phyloP scores from a whole-genome alignment of 2,329 filamentous ascomycete species.

The Penicillium sp. region DNA sequence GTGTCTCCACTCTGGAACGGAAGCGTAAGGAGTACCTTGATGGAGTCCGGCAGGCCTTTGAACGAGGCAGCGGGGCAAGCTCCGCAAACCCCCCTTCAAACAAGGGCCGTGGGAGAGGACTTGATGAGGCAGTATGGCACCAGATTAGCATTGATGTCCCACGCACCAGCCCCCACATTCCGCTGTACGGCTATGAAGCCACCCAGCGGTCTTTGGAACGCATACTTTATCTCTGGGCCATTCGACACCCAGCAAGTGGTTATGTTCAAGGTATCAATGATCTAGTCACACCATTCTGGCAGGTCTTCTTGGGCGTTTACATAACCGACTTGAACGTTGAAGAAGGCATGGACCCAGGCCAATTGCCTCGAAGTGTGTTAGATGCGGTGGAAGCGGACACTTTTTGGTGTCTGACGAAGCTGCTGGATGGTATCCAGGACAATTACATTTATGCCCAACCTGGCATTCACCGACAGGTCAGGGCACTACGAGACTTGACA shows the following conservation, averaged over 20 bases:
- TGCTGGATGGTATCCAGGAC: slow-evolving; percentile 97
- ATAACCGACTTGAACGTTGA: slow-evolving; percentile 93
- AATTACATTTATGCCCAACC: slow-evolving; percentile 98
- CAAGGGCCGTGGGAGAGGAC: slow-evolving; percentile 63
- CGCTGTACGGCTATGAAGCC: slow-evolving; percentile 91
- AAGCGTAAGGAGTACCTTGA: slow-evolving; percentile 97
- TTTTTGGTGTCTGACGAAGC: slow-evolving; percentile 97
- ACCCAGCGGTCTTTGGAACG: slow-evolving; percentile 91
- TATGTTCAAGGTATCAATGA: slow-evolving; percentile 99
- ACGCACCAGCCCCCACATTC: slow-evolving; percentile 91
- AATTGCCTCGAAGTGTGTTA: slow-evolving; percentile 82
- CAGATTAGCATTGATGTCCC: slow-evolving; percentile 99
- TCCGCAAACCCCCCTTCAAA: slow-evolving; percentile 43
- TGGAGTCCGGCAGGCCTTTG: slow-evolving; percentile 70
- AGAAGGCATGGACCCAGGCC: slow-evolving; percentile 92
- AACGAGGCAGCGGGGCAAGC: slow-evolving; percentile 48
- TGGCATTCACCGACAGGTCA: slow-evolving; percentile 91
- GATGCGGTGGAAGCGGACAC: slow-evolving; percentile 97
- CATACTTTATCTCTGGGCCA: slow-evolving; percentile 96
- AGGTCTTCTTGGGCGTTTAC: slow-evolving; percentile 92
- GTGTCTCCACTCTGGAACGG: slow-evolving; percentile 83
- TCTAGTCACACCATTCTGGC: slow-evolving; percentile 95
- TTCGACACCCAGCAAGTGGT: slow-evolving; percentile 92
- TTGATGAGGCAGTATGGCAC: slow-evolving; percentile 98
- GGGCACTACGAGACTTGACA: slow-evolving; percentile 82